phyloP scores from a whole-genome alignment of 345 rosid genomes.

The Nasturtium officinale region DNA sequence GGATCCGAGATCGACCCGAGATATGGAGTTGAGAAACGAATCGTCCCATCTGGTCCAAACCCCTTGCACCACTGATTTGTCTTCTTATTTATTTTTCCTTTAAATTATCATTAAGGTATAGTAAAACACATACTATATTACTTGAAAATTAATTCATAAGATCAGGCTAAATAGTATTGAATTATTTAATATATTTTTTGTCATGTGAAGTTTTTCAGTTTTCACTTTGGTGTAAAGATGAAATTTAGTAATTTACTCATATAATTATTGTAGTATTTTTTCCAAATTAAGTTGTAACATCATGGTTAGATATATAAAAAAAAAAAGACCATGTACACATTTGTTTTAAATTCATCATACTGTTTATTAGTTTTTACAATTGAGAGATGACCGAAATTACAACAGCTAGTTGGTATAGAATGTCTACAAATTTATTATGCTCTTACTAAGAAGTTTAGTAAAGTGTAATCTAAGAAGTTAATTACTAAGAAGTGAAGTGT shows the following conservation, averaged over 20 bases:
- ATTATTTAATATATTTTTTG: constrained; percentile 16
- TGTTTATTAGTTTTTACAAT: not conserved
- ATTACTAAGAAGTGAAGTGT: no score
- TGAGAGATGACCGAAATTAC: not conserved
- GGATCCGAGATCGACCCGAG: constrained; percentile 52
- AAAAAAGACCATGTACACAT: not conserved
- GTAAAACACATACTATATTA: not conserved
- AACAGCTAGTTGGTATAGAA: not conserved
- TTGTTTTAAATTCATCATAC: not conserved
- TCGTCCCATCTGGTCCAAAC: constrained; percentile 81
- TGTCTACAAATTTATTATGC: no score
- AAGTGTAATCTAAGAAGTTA: no score
- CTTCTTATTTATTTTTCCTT: constrained; percentile 1
- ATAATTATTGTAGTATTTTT: not conserved
- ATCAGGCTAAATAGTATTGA: constrained; percentile 1
- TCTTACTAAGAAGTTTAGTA: no score
- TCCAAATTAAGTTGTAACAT: not conserved
- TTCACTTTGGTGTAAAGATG: constrained; percentile 17
- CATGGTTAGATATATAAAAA: not conserved
- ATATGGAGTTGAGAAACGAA: constrained; percentile 63
- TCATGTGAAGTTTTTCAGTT: constrained; percentile 20
- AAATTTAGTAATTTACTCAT: constrained; percentile 16
- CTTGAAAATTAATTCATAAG: not conserved
- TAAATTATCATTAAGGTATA: constrained; percentile 1
- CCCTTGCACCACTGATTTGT: constrained; percentile 73